A percentile compares a stretch with the other conserved stretches of the same genome.
phyloP scores from a whole-genome alignment of 225 moss, liverwort and hornwort species.

The Neckera pumila region DNA sequence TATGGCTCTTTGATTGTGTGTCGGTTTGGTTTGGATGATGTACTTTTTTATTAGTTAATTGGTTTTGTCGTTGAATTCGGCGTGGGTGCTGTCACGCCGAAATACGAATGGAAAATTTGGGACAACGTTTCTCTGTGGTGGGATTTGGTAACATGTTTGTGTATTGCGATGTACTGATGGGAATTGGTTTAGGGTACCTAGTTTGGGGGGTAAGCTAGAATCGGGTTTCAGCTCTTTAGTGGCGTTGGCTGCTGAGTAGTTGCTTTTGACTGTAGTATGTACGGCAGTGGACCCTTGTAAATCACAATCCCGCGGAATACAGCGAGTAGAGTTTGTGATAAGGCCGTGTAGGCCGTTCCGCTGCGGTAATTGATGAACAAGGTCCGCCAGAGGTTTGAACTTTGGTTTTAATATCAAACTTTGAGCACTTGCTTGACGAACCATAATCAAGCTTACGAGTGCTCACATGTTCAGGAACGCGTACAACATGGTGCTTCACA shows the following conservation, averaged over 20 bases:
- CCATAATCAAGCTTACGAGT: neutral
- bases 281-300: neutral
- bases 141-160: neutral
- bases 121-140: neutral
- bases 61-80: neutral
- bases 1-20: neutral
- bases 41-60: neutral
- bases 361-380: neutral
- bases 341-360: neutral
- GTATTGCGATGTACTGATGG: neutral
- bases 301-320: neutral
- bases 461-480: slow-evolving; percentile 31
- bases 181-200: neutral
- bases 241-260: neutral
- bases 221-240: neutral
- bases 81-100: neutral
- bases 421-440: neutral
- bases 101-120: neutral
- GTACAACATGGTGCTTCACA: slow-evolving; percentile 65
- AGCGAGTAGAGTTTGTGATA: neutral
- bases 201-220: neutral
- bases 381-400: neutral
- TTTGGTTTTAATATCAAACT: neutral
- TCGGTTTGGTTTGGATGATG: neutral
- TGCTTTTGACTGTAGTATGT: neutral